Conservation (phyloP, 495 filamentous ascomycete species). For the Cercophora sp. region DNA sequence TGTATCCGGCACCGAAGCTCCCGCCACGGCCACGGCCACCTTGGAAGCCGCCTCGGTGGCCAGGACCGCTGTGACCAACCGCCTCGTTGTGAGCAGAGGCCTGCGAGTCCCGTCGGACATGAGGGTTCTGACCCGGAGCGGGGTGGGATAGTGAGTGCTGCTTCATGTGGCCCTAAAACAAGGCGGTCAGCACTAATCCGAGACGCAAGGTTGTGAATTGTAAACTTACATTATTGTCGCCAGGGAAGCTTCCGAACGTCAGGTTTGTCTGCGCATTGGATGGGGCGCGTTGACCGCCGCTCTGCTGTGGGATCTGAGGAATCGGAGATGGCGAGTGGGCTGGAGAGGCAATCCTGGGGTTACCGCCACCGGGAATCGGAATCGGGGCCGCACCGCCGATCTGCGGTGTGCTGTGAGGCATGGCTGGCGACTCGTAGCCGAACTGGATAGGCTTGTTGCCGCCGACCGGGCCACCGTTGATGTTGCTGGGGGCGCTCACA, state of each 20-base stretch:
- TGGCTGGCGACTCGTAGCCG: conserved; percentile 71
- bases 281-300: conserved; percentile 78
- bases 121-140: conserved; percentile 61
- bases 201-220: neutral
- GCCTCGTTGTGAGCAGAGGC: conserved; percentile 76
- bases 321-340: conserved; percentile 84
- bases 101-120: conserved; percentile 77
- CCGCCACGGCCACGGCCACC: conserved; percentile 48
- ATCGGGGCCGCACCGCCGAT: conserved; percentile 56
- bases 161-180: conserved; percentile 52
- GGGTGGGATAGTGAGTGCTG: conserved; percentile 49
- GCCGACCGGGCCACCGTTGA: conserved; percentile 64
- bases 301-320: conserved; percentile 72
- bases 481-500: conserved; percentile 66
- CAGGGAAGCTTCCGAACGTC: conserved; percentile 80
- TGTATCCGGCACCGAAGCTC: conserved; percentile 56
- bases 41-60: conserved; percentile 42
- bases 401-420: conserved; percentile 56
- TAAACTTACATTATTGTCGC: conserved; percentile 66
- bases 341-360: conserved; percentile 66
- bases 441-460: conserved; percentile 64
- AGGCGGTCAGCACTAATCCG: conserved; percentile 26
- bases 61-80: conserved; percentile 58
- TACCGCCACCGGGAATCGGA: conserved; percentile 59
- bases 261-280: conserved; percentile 60